A percentile compares a stretch with the other conserved stretches of the same genome.
Conservation (phyloP, 192 early-diverging fungal species). For the Umbelopsis sp. region DNA sequence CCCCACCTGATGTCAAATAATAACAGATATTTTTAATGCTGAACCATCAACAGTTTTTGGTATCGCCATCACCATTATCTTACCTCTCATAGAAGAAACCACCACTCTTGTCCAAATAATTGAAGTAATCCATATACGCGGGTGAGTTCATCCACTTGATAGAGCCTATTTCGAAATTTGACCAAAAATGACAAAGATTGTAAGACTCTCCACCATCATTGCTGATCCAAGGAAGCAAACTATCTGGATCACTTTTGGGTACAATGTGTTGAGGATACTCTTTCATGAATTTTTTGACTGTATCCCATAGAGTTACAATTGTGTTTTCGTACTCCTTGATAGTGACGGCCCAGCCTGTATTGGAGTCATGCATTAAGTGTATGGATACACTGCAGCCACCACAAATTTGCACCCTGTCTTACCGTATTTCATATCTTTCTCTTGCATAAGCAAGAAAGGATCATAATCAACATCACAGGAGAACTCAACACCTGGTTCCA, state of each 20-base stretch:
- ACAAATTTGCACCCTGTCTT: constrained; percentile 17
- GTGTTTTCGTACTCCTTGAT: constrained; percentile 62
- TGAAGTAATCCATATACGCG: constrained; percentile 58
- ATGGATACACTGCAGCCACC: background rate
- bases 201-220: constrained; percentile 55
- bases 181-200: constrained; percentile 79
- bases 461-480: constrained; percentile 77
- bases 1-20: constrained; percentile 55
- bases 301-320: constrained; percentile 66
- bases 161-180: constrained; percentile 63
- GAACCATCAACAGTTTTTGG: background rate
- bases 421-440: constrained; percentile 71
- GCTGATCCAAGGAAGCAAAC: constrained; percentile 50
- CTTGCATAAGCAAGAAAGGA: constrained; percentile 70
- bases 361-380: background rate
- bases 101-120: constrained; percentile 65
- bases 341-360: constrained; percentile 61
- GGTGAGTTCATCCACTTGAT: constrained; percentile 33
- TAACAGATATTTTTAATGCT: constrained; percentile 10
- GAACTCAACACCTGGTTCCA: constrained; percentile 75
- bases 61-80: background rate
- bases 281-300: constrained; percentile 52
- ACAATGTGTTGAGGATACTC: constrained; percentile 44
- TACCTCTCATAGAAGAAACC: constrained; percentile 83
- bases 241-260: constrained; percentile 32